Base-by-base conservation (phyloP, 1,139 yeast genomes). In the Candida gigantensis region DNA sequence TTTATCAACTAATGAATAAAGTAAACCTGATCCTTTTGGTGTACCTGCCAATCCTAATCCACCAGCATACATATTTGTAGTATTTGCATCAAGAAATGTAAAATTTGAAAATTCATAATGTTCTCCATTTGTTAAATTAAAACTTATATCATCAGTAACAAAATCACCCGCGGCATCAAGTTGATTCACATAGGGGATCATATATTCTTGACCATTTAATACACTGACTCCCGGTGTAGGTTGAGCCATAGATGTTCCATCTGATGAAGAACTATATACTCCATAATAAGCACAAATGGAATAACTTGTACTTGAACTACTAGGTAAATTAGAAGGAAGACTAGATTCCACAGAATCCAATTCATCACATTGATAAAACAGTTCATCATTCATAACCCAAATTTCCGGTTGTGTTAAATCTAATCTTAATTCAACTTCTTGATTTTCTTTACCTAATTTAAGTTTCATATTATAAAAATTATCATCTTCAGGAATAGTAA, bases 1-100 rank as follows among this genome's bases (percentile, higher is more conserved):
- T 2, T 53, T 43, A 0, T 52, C 42, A 6, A 42, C 52, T 41
- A 80, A 50, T 0, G 50, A 34, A 20, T 65, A 57, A 23, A 81
- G 55, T 36, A 81, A 64, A 20, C 76, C 76, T 9, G 61, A 50
- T 1, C 72, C 62, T 24, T 55, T 51, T 1, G 64, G 51, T 20
- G 56, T 48, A 3, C 75, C 75, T 3, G 82, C 81, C 3, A 83
- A 52, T 1, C 89, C 90, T 12, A 62, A 34, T 3, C 66, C 69
- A 4, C 73, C 73, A 26, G 46, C 52, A 39, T 25, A 51, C 17
- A 55, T 55, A 32, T 47, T 48, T 1, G 69, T 44, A 5, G 43
- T 31, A 29, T 53, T 42, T 1, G 50, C 68, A 37, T 58, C 45
- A 5, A 65, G 38, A 42, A 66, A 65, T 3, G 69, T 49, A 37